These are phyloP conservation scores for Talaromyces thailandensis DNA, from an alignment of 495 filamentous ascomycete genomes.

Conservation along the genomic window DNA sequence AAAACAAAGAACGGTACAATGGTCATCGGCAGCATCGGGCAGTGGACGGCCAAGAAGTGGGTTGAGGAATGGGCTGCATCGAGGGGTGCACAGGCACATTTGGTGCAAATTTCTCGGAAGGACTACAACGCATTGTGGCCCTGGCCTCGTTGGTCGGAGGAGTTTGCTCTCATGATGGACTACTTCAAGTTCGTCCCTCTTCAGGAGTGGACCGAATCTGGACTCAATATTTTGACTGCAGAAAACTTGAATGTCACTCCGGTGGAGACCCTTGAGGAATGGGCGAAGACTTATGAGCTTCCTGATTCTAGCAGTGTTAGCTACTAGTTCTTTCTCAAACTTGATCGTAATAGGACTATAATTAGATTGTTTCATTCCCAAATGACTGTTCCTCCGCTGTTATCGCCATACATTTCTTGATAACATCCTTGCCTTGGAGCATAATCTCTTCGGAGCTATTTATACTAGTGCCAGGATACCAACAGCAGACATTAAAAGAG, in stretches of 20 bases:
- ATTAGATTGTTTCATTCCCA: background rate
- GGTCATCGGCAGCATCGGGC: slow-evolving; percentile 21
- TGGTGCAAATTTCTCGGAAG: slow-evolving; percentile 9
- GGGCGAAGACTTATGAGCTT: background rate
- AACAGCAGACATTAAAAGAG: background rate
- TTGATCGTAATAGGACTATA: background rate
- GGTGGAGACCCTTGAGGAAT: background rate
- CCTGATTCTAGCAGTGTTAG: background rate
- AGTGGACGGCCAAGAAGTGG: slow-evolving; percentile 20
- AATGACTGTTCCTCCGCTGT: background rate
- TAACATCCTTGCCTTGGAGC: background rate
- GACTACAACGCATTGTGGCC: slow-evolving; percentile 11
- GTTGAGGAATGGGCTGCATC: slow-evolving; percentile 26
- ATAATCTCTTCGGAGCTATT: background rate
- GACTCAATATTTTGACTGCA: background rate
- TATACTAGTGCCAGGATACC: background rate
- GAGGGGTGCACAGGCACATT: slow-evolving; percentile 18
- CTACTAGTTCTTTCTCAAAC: background rate
- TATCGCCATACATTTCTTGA: background rate
- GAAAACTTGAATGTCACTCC: background rate
- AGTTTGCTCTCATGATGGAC: background rate
- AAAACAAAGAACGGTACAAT: slow-evolving; percentile 17
- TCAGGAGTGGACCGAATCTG: background rate
- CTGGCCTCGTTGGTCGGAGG: background rate
- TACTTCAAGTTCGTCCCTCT: background rate